Percentiles rank a stretch among this genome's conserved stretches.
These are phyloP conservation scores for Pestalotiopsis sp. DNA, from an alignment of 2,329 filamentous ascomycete species.

Conservation along the genomic window DNA sequence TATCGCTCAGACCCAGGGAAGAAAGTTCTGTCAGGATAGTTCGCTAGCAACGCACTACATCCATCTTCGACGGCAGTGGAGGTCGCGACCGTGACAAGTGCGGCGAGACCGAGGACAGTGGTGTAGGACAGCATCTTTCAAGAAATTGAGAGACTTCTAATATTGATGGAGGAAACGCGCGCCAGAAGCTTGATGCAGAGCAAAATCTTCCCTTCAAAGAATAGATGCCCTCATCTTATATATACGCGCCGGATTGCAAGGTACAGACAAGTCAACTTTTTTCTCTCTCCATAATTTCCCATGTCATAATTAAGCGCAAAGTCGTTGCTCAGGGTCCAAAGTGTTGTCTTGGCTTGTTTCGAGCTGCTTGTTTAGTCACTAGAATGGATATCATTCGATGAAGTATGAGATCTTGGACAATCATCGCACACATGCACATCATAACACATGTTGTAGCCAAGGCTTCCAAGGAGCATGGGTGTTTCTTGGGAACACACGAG, in stretches of 20 bases:
- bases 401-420: neutral
- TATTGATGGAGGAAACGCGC: neutral
- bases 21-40: neutral
- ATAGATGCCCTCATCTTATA: neutral
- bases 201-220: neutral
- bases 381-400: neutral
- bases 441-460: neutral
- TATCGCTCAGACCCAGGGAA: neutral
- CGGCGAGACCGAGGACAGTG: neutral
- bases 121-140: neutral
- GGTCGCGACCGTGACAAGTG: neutral
- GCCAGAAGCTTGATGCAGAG: neutral
- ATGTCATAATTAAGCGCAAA: neutral
- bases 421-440: neutral
- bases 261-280: neutral
- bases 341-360: neutral
- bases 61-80: neutral
- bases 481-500: neutral
- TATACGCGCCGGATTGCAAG: neutral
- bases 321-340: neutral
- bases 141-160: too few species aligned
- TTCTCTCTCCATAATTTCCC: neutral
- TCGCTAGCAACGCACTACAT: neutral
- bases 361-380: neutral
- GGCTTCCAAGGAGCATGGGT: neutral